Conservation (phyloP, 495 filamentous ascomycete species). For the Penicillium tannophilum region DNA sequence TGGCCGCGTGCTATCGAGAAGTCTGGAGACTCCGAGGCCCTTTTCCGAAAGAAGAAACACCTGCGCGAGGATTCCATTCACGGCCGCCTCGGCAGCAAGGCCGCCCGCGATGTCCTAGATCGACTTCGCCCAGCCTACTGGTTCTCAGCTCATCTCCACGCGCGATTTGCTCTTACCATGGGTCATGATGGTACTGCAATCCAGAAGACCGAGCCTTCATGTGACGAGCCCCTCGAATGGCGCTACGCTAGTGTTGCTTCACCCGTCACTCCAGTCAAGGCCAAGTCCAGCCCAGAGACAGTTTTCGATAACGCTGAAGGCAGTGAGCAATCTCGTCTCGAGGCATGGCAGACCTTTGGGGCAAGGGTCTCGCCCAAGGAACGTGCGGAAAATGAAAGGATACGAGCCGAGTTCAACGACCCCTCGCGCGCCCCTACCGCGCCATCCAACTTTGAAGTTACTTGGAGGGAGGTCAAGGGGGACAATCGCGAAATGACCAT, state of each 20-base stretch:
- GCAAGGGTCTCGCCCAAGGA: background rate
- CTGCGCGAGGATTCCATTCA: constrained; percentile 73
- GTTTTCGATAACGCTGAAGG: background rate
- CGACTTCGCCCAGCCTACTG: constrained; percentile 80
- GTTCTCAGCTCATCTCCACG: constrained; percentile 94
- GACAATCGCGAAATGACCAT: background rate
- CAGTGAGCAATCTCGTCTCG: background rate
- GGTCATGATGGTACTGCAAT: constrained; percentile 52
- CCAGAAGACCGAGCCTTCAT: background rate
- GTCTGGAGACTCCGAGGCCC: constrained; percentile 59
- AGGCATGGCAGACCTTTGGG: background rate
- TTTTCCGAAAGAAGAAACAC: constrained; percentile 71
- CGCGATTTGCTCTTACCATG: constrained; percentile 76
- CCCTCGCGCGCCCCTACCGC: background rate
- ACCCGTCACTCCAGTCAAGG: background rate
- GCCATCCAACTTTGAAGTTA: background rate
- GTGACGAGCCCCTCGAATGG: constrained; percentile 14
- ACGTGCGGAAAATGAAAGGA: background rate
- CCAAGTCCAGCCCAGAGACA: background rate
- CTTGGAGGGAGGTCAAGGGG: background rate
- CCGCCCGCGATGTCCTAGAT: constrained; percentile 77
- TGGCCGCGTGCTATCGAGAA: constrained; percentile 86
- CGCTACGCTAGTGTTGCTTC: constrained; percentile 5
- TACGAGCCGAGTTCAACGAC: background rate
- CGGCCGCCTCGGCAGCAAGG: constrained; percentile 74